These are phyloP conservation scores for Amphirosellinia nigrospora DNA, from an alignment of 495 filamentous ascomycete genomes.

Conservation along the genomic window DNA sequence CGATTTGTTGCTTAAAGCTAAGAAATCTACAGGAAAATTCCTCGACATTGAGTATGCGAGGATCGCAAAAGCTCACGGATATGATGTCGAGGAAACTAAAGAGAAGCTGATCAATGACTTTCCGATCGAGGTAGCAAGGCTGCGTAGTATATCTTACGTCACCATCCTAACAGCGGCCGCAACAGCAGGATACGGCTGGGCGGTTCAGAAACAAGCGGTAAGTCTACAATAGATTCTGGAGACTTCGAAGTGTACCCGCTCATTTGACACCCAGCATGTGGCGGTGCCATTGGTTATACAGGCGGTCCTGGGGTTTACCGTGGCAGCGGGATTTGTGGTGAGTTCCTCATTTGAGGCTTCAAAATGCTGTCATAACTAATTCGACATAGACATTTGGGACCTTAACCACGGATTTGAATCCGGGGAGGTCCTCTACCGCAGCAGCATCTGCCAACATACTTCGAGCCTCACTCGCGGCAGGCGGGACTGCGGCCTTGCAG, in stretches of 20 bases:
- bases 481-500: conserved; percentile 27
- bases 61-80: not conserved
- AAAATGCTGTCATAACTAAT: not conserved
- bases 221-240: conserved; percentile 2
- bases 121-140: conserved; percentile 3
- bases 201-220: conserved; percentile 19
- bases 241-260: not conserved
- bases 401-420: conserved; percentile 13
- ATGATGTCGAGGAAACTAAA: not conserved
- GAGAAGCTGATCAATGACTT: not conserved
- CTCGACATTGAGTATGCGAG: not conserved
- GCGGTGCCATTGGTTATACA: not conserved
- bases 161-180: not conserved
- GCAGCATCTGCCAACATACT: conserved; percentile 28
- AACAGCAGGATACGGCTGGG: conserved; percentile 6
- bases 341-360: not conserved
- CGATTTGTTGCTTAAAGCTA: not conserved
- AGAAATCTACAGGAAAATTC: not conserved
- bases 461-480: conserved; percentile 28
- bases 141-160: conserved; percentile 23
- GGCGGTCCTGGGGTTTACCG: not conserved
- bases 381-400: conserved; percentile 9
- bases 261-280: not conserved
- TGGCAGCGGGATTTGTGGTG: conserved; percentile 5
- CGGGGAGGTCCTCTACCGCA: conserved; percentile 27